A percentile compares a stretch with the other conserved stretches of the same genome.
These are phyloP conservation scores for Triglochin maritima DNA, from an alignment of 106 monocot species.

Conservation along the genomic window DNA sequence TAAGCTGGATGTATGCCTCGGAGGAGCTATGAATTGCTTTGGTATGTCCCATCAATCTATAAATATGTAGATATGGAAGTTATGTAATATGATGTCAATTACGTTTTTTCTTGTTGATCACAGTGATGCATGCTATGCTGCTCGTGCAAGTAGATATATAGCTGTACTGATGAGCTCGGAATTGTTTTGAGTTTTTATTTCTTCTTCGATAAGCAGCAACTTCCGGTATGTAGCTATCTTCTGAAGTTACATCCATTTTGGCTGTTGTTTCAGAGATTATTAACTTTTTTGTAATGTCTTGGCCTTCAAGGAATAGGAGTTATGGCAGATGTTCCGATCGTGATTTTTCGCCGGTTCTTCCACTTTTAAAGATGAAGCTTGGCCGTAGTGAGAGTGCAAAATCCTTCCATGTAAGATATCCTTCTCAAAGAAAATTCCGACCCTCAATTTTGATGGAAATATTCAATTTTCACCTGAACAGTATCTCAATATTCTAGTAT, in stretches of 20 bases:
- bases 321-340: slow-evolving; percentile 3
- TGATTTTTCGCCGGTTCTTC: slow-evolving; percentile 12
- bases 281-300: neutral
- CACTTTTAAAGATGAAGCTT: slow-evolving; percentile 21
- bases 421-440: slow-evolving; percentile 15
- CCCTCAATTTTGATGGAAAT: slow-evolving; percentile 8
- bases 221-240: slow-evolving; percentile 15
- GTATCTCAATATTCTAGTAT: neutral
- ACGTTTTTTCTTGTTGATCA: neutral
- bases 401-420: slow-evolving; percentile 35
- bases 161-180: slow-evolving; percentile 7
- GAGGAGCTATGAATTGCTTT: slow-evolving; percentile 1
- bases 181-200: slow-evolving; percentile 5
- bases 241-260: neutral
- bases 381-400: slow-evolving; percentile 6
- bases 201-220: slow-evolving; percentile 8
- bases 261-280: neutral
- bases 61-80: neutral
- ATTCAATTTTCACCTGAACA: slow-evolving; percentile 9
- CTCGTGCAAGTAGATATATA: slow-evolving; percentile 16
- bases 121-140: neutral
- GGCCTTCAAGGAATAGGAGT: slow-evolving; percentile 14
- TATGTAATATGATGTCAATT: neutral
- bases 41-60: neutral
- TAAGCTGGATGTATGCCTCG: slow-evolving; percentile 6